Base-by-base conservation (phyloP, 1,139 yeast genomes). In the Eremothecium cymbalariae region DNA sequence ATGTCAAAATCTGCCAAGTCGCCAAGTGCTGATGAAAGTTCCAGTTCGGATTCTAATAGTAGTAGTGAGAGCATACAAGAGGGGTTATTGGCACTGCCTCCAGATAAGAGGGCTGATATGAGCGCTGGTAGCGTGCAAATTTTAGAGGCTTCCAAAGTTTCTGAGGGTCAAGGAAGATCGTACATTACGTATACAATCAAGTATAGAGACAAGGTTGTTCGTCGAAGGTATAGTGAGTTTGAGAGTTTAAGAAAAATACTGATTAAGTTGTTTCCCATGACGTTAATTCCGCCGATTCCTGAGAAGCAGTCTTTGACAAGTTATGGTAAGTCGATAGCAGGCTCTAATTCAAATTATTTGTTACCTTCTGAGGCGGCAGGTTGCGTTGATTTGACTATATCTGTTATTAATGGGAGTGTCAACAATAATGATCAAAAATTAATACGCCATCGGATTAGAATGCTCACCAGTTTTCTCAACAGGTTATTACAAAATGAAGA, bases 271-370 rank as follows among this genome's bases (percentile, higher is more conserved):
- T 86, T 83, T 52, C 97, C 98, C 2, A 75, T 93, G 30, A 60
- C 77, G 9, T 69, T 90, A 4, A 73, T 90, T 4, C 98, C 98
- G 2, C 95, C 97, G 0, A 85, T 93, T 23, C 98, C 98, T 0
- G 95, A 88, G 44, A 90, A 90, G 59, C 95, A 90, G 37, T 42
- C 51, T 6, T 39, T 57, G 5, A 57, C 54, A 37, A 53, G 49
- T 18, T 53, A 54, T 37, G 46, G 59, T 9, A 51, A 51, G 31
- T 41, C 58, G 2, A 50, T 55, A 8, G 45, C 59, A 3, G 51
- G 56, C 4, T 44, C 54, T 7, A 47, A 45, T 18, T 45, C 57
- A 5, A 51, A 41, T 19, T 53, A 51, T 33, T 18, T 48, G 11
- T 34, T 54, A 28, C 58, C 59, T n/a, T 38, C 55, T 4, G 57